These are phyloP conservation scores for Noccaea bulbosa DNA, from an alignment of 345 rosid genomes.

Conservation along the genomic window DNA sequence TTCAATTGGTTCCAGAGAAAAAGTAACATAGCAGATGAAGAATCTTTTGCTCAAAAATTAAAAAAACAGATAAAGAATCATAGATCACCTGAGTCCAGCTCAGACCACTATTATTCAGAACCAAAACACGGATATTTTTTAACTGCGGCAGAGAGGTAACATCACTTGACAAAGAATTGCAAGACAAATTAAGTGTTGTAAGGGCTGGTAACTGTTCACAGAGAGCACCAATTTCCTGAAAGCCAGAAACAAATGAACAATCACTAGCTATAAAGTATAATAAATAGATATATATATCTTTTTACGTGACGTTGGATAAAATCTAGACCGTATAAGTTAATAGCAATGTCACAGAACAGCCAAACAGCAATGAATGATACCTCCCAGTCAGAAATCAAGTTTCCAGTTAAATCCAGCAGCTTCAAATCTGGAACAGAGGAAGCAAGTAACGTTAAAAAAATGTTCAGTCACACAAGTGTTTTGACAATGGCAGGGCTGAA, in stretches of 20 bases:
- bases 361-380: conserved; percentile 42
- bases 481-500: neutral
- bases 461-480: neutral
- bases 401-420: conserved; percentile 91
- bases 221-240: conserved; percentile 71
- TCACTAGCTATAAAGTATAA: neutral
- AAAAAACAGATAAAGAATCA: conserved; percentile 11
- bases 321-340: neutral
- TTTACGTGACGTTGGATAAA: neutral
- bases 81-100: conserved; percentile 72
- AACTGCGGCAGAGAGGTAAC: conserved; percentile 55
- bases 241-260: conserved; percentile 9
- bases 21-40: conserved; percentile 14
- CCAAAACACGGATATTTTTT: conserved; percentile 65
- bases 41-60: neutral
- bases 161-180: conserved; percentile 60
- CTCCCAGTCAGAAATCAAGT: conserved; percentile 90
- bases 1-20: neutral
- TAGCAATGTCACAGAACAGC: conserved; percentile 4
- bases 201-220: conserved; percentile 76
- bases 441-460: neutral
- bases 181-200: conserved; percentile 66
- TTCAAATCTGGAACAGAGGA: conserved; percentile 59
- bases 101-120: conserved; percentile 69
- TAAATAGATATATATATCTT: neutral